A percentile compares a stretch with the other conserved stretches of the same genome.
Evolutionary conservation across 83 land plant genomes (phyloP).

Genomic region (Picea engelmannii): DNA sequence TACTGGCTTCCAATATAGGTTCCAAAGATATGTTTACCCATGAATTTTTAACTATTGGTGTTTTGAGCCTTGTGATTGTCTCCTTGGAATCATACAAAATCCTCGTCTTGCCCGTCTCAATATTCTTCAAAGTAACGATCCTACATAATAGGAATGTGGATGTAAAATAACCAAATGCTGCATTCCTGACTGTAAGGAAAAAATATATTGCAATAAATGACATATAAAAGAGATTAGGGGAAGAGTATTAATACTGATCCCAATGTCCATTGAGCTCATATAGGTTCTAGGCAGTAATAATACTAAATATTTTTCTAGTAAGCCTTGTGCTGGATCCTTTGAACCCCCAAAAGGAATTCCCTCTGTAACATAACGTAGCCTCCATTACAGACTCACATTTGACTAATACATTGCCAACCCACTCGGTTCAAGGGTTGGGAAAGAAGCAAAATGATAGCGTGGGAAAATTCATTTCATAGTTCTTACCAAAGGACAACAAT

Average conservation of each 20-base stretch:
- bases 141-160: slow-evolving; percentile 14
- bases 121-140: slow-evolving; percentile 29
- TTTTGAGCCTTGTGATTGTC: slow-evolving; percentile 19
- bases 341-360: slow-evolving; percentile 23
- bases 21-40: slow-evolving; percentile 16
- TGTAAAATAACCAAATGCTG: neutral
- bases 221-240: neutral
- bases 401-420: slow-evolving; percentile 37
- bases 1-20: neutral
- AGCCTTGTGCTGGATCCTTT: slow-evolving; percentile 17
- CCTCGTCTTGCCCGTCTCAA: slow-evolving; percentile 7
- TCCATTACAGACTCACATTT: slow-evolving; percentile 38
- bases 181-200: too few relatives aligned
- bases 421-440: slow-evolving; percentile 28
- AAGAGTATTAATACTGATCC: slow-evolving; percentile 25
- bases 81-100: slow-evolving; percentile 31
- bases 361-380: slow-evolving; percentile 26
- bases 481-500: slow-evolving; percentile 22
- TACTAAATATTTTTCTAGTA: slow-evolving; percentile 22
- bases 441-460: slow-evolving; percentile 26
- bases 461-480: slow-evolving; percentile 35
- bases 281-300: too few relatives aligned
- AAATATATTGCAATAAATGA: neutral
- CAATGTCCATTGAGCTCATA: slow-evolving; percentile 11
- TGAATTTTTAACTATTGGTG: slow-evolving; percentile 23